Evolutionary conservation across 2,329 filamentous ascomycete genomes (phyloP).

Genomic region (Ophiostoma tasmaniense): DNA sequence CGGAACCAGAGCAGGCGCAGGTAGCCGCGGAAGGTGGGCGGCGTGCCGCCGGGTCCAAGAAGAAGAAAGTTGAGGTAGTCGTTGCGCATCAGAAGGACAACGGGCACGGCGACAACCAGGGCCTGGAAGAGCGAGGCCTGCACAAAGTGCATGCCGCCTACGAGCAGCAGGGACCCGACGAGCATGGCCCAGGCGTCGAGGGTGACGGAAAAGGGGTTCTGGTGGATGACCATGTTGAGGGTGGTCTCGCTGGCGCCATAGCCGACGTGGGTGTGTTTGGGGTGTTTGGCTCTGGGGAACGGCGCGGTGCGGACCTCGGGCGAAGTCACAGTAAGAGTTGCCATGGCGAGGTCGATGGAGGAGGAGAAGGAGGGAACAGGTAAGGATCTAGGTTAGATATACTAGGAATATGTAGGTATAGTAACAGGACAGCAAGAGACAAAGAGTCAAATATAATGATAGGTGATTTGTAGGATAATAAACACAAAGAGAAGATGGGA

Average conservation of each 20-base stretch:
- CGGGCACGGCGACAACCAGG: constrained; percentile 42
- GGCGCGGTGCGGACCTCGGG: constrained; percentile 8
- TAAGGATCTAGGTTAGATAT: background rate
- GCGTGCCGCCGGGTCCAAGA: constrained; percentile 73
- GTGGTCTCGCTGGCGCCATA: constrained; percentile 13
- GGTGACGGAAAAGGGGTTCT: constrained; percentile 45
- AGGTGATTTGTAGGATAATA: background rate
- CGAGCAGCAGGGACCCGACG: constrained; percentile 36
- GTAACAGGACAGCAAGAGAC: background rate
- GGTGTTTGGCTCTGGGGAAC: background rate
- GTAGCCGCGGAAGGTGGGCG: constrained; percentile 64
- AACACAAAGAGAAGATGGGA: background rate
- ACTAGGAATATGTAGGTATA: background rate
- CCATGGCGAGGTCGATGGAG: constrained; percentile 1
- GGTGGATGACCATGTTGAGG: constrained; percentile 38
- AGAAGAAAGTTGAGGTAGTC: constrained; percentile 70
- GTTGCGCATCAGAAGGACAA: constrained; percentile 48
- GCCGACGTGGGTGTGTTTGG: background rate
- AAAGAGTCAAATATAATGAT: background rate
- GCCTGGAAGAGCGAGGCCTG: constrained; percentile 40
- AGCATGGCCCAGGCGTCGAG: constrained; percentile 44
- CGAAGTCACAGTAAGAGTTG: constrained; percentile 16
- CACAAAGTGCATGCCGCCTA: constrained; percentile 44
- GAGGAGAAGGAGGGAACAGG: background rate
- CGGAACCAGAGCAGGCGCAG: constrained; percentile 66